These are phyloP conservation scores for Haplosporangium gracile DNA, from an alignment of 192 early-diverging fungal genomes.

Conservation along the genomic window DNA sequence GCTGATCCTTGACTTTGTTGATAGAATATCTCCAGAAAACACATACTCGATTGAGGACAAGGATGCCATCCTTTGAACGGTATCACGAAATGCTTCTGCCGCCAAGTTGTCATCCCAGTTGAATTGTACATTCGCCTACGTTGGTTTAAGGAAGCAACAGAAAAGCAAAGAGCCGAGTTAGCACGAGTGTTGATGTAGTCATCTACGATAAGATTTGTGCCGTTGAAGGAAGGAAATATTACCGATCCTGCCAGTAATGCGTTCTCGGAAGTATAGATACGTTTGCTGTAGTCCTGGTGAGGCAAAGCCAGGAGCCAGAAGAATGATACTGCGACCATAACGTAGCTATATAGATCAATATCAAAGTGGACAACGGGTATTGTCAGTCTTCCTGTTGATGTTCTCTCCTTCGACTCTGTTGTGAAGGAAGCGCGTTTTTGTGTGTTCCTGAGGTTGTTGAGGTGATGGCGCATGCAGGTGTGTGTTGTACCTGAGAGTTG, in stretches of 20 bases:
- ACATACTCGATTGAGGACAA: slow-evolving; percentile 49
- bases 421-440: neutral
- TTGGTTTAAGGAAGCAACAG: neutral
- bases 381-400: neutral
- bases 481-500: slow-evolving; percentile 31
- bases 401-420: neutral
- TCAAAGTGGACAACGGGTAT: neutral
- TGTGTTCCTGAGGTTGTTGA: neutral
- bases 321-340: slow-evolving; percentile 70
- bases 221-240: neutral
- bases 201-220: neutral
- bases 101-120: slow-evolving; percentile 56
- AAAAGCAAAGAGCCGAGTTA: neutral
- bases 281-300: slow-evolving; percentile 69
- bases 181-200: neutral
- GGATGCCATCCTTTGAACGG: slow-evolving; percentile 51
- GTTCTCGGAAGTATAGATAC: slow-evolving; percentile 83
- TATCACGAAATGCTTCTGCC: slow-evolving; percentile 60
- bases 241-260: slow-evolving; percentile 82
- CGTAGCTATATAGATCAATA: slow-evolving; percentile 53
- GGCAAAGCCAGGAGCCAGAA: slow-evolving; percentile 77
- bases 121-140: slow-evolving; percentile 69
- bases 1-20: neutral
- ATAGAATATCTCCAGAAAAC: neutral
- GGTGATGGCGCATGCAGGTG: neutral